A percentile compares a stretch with the other conserved stretches of the same genome.
phyloP scores from a whole-genome alignment of 2,329 filamentous ascomycete species.

The Fragosphaeria purpurea region DNA sequence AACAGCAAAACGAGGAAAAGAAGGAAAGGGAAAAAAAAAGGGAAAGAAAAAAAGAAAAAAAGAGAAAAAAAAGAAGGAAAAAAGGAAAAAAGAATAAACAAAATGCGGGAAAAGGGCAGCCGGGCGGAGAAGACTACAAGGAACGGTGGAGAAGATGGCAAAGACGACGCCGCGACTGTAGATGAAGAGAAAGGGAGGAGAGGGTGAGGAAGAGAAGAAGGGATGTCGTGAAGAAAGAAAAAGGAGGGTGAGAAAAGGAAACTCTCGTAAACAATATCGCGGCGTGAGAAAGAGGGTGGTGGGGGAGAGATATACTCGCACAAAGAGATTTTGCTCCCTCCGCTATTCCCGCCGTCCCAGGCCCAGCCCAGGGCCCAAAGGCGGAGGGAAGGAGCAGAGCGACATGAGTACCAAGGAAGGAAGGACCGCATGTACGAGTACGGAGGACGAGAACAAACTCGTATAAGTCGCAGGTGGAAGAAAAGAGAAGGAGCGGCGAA shows the following conservation, averaged over 20 bases:
- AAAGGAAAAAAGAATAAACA: not conserved
- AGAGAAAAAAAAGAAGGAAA: not conserved
- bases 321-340: constrained; percentile 7
- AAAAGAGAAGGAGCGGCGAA: not conserved
- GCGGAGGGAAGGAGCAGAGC: not conserved
- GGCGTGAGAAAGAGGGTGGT: constrained; percentile 30
- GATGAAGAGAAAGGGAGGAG: constrained; percentile 47
- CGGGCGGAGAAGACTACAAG: constrained; percentile 3
- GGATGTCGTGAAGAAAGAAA: constrained; percentile 42
- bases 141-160: not conserved
- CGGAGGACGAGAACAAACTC: no score
- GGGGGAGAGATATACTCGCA: constrained; percentile 36
- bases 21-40: not conserved
- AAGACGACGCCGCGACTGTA: constrained; percentile 44
- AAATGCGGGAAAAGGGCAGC: not conserved
- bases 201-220: constrained; percentile 33
- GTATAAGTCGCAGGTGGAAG: not conserved
- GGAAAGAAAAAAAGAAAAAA: not conserved
- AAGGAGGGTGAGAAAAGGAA: constrained; percentile 32
- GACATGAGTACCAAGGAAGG: not conserved
- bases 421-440: not conserved
- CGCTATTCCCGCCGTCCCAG: not conserved
- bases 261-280: constrained; percentile 25
- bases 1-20: not conserved
- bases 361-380: not conserved